These are phyloP conservation scores for Phialophora verrucosa DNA, from an alignment of 2,329 filamentous ascomycete genomes.

Conservation along the genomic window DNA sequence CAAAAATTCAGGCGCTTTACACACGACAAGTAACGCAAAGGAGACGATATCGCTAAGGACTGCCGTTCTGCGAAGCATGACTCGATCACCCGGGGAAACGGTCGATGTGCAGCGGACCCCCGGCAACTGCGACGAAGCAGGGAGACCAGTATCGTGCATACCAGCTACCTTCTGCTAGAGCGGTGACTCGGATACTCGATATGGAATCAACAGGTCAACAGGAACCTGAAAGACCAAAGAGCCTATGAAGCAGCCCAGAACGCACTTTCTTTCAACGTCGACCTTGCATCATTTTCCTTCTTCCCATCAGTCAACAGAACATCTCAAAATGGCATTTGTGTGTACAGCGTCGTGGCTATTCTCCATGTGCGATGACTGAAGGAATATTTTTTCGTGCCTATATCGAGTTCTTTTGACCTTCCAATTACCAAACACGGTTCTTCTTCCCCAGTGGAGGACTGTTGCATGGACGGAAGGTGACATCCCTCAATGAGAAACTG, in stretches of 20 bases:
- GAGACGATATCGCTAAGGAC: not conserved
- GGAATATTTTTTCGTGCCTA: conserved; percentile 69
- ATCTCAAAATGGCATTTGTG: conserved; percentile 64
- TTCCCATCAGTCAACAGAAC: not conserved
- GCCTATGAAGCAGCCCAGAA: not conserved
- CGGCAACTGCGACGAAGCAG: not conserved
- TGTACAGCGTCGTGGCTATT: conserved; percentile 68
- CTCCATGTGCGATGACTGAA: conserved; percentile 69
- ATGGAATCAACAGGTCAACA: not conserved
- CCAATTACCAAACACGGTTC: conserved; percentile 58
- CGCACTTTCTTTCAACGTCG: not conserved
- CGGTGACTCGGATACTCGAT: not conserved
- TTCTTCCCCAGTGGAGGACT: conserved; percentile 47
- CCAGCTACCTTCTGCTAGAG: not conserved
- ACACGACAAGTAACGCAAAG: not conserved
- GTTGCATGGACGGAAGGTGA: conserved; percentile 58
- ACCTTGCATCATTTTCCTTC: conserved; percentile 7
- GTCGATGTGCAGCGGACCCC: not conserved
- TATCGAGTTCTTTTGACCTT: conserved; percentile 53
- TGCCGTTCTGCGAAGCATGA: not conserved
- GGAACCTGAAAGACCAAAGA: not conserved
- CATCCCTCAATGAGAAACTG: conserved; percentile 39
- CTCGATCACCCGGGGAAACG: not conserved
- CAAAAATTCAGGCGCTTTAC: not conserved
- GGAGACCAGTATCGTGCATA: not conserved